A percentile compares a stretch with the other conserved stretches of the same genome.
Evolutionary conservation across 495 filamentous ascomycete species (phyloP).

Genomic region (Tetracladium setigerum): DNA sequence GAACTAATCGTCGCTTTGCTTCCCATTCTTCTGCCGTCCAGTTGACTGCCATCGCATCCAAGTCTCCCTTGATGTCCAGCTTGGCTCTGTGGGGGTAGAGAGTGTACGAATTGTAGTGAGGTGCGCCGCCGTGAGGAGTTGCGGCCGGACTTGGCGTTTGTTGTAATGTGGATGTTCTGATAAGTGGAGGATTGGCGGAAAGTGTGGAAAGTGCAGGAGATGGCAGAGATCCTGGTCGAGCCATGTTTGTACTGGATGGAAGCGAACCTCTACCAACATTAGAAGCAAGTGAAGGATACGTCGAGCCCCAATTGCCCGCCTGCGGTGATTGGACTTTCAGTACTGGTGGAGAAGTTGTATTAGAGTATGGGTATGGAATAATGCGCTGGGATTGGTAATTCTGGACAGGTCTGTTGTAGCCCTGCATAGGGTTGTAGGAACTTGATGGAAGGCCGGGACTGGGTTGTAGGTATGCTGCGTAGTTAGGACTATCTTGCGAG

Average conservation of each 20-base stretch:
- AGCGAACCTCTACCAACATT: conserved; percentile 33
- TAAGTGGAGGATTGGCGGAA: conserved; percentile 56
- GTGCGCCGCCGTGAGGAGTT: conserved; percentile 29
- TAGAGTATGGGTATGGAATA: conserved; percentile 36
- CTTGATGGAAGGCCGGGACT: neutral
- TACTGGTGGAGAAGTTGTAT: conserved; percentile 27
- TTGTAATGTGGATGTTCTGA: conserved; percentile 78
- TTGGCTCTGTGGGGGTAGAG: conserved; percentile 82
- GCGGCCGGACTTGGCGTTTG: conserved; percentile 40
- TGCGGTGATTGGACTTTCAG: conserved; percentile 41
- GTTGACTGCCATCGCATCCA: conserved; percentile 66
- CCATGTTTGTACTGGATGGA: conserved; percentile 32
- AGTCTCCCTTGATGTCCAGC: conserved; percentile 76
- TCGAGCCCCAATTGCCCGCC: conserved; percentile 30
- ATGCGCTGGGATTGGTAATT: conserved; percentile 27
- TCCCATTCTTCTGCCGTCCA: conserved; percentile 79
- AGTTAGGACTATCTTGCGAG: conserved; percentile 16
- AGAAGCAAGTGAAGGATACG: conserved; percentile 31
- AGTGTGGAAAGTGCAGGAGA: conserved; percentile 10
- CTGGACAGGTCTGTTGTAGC: conserved; percentile 26
- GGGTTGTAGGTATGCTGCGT: conserved; percentile 29
- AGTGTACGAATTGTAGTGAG: conserved; percentile 69
- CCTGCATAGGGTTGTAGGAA: conserved; percentile 27
- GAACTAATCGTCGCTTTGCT: conserved; percentile 70
- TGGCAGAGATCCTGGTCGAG: conserved; percentile 28